phyloP scores from a whole-genome alignment of 2,329 filamentous ascomycete genomes.

The Claviceps citrina region DNA sequence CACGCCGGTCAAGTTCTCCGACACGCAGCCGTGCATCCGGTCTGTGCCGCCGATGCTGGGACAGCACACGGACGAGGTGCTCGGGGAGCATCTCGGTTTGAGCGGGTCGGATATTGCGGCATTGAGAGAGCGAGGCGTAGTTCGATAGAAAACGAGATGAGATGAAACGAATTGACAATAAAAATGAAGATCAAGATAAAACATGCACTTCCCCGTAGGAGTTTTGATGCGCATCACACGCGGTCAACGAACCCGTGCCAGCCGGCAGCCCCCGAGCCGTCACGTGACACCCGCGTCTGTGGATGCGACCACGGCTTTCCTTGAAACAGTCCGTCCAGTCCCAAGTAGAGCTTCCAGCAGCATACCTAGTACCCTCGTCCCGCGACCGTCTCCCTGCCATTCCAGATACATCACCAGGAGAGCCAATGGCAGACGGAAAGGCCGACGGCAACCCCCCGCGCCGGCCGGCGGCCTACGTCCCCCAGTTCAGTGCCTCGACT shows the following conservation, averaged over 20 bases:
- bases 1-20: slow-evolving; percentile 86
- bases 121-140: slow-evolving; percentile 51
- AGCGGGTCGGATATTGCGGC: slow-evolving; percentile 40
- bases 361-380: neutral
- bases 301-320: too few species aligned
- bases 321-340: too few species aligned
- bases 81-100: slow-evolving; percentile 48
- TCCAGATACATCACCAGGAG: too few species aligned
- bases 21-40: slow-evolving; percentile 60
- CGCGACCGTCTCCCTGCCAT: neutral
- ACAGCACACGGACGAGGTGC: slow-evolving; percentile 69
- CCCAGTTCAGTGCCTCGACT: slow-evolving; percentile 4
- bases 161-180: too few species aligned
- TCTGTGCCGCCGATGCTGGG: slow-evolving; percentile 71
- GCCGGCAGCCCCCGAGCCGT: too few species aligned
- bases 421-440: neutral
- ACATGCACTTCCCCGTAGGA: too few species aligned
- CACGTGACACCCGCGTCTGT: too few species aligned
- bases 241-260: too few species aligned
- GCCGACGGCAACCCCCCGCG: neutral
- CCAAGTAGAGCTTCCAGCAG: neutral
- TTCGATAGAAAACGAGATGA: too few species aligned
- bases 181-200: too few species aligned
- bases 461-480: slow-evolving; percentile 2
- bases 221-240: too few species aligned